A percentile compares a stretch with the other conserved stretches of the same genome.
phyloP scores from a whole-genome alignment of 31 red algal genomes.

The Asparagopsis taxiformis region DNA sequence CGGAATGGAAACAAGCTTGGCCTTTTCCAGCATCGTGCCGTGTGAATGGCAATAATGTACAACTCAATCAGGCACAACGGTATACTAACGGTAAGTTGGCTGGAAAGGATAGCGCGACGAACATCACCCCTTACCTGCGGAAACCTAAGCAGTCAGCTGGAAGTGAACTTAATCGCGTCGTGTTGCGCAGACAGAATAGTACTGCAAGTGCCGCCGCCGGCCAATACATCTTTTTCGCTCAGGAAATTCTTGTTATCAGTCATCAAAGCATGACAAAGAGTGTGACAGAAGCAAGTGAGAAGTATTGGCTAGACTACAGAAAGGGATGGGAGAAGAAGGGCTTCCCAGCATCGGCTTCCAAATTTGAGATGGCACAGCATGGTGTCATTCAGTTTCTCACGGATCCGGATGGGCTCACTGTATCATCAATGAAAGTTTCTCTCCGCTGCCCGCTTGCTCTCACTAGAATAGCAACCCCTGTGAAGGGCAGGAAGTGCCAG shows the following conservation, averaged over 20 bases:
- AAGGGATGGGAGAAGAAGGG: constrained; percentile 11
- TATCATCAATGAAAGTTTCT: constrained; percentile 46
- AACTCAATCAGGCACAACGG: constrained; percentile 54
- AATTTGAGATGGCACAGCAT: constrained; percentile 26
- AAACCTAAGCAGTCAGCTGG: constrained; percentile 25
- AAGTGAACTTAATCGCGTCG: constrained; percentile 17
- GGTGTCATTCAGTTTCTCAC: constrained; percentile 41
- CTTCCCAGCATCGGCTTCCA: constrained; percentile 5
- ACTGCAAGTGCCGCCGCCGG: constrained; percentile 15
- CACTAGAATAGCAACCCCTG: constrained; percentile 66
- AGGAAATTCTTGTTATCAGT: constrained; percentile 26
- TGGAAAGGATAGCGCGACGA: constrained; percentile 46
- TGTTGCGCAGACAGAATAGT: constrained; percentile 18
- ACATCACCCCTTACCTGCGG: constrained; percentile 40
- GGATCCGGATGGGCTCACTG: constrained; percentile 30
- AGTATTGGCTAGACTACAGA: constrained; percentile 33
- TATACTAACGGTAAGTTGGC: constrained; percentile 67
- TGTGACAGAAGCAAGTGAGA: constrained; percentile 15
- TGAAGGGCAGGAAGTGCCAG: constrained; percentile 36
- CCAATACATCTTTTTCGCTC: constrained; percentile 38
- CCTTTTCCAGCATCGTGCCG: constrained; percentile 43
- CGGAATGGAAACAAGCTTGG: constrained; percentile 46
- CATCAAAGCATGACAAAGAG: constrained; percentile 13
- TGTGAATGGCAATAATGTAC: constrained; percentile 46
- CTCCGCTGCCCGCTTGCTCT: constrained; percentile 63